Conservation (phyloP, 2,329 filamentous ascomycete genomes). For the Diaporthe citriasiana region DNA sequence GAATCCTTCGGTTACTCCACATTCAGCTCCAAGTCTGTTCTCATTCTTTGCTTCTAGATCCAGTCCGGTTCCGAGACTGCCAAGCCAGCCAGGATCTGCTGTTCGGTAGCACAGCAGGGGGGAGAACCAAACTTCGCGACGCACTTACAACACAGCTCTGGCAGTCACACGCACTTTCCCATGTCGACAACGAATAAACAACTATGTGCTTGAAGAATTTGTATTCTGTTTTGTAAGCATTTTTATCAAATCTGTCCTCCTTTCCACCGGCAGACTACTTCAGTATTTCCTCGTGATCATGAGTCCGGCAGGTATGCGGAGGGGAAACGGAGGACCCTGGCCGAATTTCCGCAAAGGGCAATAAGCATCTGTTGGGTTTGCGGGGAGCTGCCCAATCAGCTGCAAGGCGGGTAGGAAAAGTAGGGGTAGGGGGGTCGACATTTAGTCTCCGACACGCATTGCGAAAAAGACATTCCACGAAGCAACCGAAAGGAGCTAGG, state of each 20-base stretch:
- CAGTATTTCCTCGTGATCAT: slow-evolving; percentile 1
- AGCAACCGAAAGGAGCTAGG: slow-evolving; percentile 7
- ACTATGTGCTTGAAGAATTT: neutral
- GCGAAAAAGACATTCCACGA: slow-evolving; percentile 15
- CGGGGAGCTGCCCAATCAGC: slow-evolving; percentile 26
- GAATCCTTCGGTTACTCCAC: slow-evolving; percentile 20
- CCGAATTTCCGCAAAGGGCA: slow-evolving; percentile 21
- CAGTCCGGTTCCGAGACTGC: neutral
- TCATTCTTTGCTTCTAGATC: slow-evolving; percentile 9
- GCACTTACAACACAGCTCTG: neutral
- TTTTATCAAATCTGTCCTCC: no score
- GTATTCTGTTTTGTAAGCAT: neutral
- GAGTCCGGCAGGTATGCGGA: neutral
- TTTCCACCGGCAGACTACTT: neutral
- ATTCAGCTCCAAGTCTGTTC: neutral
- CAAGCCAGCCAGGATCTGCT: slow-evolving; percentile 21
- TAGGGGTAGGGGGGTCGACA: neutral
- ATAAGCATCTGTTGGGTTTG: slow-evolving; percentile 14
- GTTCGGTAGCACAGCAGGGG: slow-evolving; percentile 23
- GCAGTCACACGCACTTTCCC: neutral
- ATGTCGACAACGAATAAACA: neutral
- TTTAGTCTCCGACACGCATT: slow-evolving; percentile 13
- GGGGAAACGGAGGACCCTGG: slow-evolving; percentile 26
- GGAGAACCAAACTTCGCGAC: slow-evolving; percentile 6
- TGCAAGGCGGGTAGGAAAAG: neutral